phyloP scores from a whole-genome alignment of 202 grass and related monocot genomes.

The Zoysia matrella region DNA sequence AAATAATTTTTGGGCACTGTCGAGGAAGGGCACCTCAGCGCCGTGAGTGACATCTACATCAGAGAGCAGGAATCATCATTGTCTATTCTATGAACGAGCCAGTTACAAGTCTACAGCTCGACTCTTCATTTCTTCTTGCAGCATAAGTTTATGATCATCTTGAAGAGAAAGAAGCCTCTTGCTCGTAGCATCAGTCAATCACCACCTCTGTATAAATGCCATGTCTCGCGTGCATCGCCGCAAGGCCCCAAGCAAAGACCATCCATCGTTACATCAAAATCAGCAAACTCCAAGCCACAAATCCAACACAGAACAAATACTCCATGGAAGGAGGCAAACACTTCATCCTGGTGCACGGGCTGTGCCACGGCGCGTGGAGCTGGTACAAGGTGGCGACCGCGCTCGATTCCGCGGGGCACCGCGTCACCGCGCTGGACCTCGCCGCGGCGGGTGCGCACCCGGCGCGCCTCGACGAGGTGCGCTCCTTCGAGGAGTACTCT shows the following conservation, averaged over 20 bases:
- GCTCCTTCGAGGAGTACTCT: conserved; percentile 43
- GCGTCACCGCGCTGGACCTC: conserved; percentile 50
- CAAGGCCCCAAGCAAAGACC: background rate
- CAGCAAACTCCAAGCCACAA: background rate
- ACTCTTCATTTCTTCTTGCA: background rate
- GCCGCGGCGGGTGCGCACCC: conserved; percentile 42
- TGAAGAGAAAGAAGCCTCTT: conserved; percentile 14
- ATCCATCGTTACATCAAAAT: background rate
- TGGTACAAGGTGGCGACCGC: conserved; percentile 53
- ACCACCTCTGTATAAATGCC: background rate
- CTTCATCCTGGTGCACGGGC: conserved; percentile 57
- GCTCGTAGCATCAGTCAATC: background rate
- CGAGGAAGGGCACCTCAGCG: too few relatives aligned
- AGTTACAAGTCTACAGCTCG: background rate
- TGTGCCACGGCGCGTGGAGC: conserved; percentile 57
- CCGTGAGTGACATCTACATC: too few relatives aligned
- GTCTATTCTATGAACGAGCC: background rate
- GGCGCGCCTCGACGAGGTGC: conserved; percentile 43
- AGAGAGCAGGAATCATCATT: background rate
- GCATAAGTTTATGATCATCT: background rate
- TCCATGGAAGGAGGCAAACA: conserved; percentile 10
- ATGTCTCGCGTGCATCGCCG: background rate
- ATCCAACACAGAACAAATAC: background rate
- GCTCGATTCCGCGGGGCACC: conserved; percentile 38
- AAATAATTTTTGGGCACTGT: too few relatives aligned